These are phyloP conservation scores for Populus alba DNA, from an alignment of 345 rosid species.

Conservation along the genomic window DNA sequence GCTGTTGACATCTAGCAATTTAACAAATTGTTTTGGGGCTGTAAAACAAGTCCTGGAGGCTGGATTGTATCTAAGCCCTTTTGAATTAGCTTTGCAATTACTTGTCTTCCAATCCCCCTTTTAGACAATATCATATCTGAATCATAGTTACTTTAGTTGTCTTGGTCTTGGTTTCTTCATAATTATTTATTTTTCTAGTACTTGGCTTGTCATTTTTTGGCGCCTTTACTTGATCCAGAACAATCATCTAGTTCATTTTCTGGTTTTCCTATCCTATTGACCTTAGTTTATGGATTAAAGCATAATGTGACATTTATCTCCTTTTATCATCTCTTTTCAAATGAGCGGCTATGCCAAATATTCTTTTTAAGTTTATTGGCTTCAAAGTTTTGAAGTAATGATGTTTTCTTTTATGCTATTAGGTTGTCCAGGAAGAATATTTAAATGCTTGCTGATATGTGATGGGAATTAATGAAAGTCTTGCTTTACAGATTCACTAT, in stretches of 20 bases:
- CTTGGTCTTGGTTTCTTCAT: neutral
- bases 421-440: neutral
- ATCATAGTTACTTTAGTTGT: neutral
- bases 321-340: neutral
- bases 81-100: constrained; percentile 1
- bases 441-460: neutral
- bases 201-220: neutral
- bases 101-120: neutral
- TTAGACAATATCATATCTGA: neutral
- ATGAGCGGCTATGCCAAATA: neutral
- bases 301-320: neutral
- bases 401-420: neutral
- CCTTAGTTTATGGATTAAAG: neutral
- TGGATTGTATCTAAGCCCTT: neutral
- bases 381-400: neutral
- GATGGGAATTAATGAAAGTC: constrained; percentile 11
- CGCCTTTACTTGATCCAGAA: neutral
- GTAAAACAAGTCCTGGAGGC: neutral
- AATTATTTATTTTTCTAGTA: neutral
- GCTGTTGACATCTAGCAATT: neutral
- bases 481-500: constrained; percentile 53
- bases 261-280: neutral
- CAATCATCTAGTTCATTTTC: neutral
- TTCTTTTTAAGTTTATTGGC: neutral
- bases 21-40: neutral